phyloP scores from a whole-genome alignment of 139 green algal genomes.

The Volvox africanus region DNA sequence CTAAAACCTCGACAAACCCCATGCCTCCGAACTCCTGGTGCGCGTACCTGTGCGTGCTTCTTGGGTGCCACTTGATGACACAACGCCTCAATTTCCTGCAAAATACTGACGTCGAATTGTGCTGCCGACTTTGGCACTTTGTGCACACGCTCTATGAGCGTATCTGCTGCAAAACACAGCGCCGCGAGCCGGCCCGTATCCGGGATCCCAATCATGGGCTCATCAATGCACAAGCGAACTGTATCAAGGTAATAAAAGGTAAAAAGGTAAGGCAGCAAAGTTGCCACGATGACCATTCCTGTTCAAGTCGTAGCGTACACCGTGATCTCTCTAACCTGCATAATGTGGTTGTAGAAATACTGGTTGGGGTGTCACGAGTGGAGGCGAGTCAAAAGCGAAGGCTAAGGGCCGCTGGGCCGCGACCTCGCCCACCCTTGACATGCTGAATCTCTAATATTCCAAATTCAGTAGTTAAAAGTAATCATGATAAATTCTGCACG shows the following conservation, averaged over 20 bases:
- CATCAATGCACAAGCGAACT: conserved; percentile 62
- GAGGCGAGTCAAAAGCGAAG: conserved; percentile 42
- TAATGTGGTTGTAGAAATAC: conserved; percentile 39
- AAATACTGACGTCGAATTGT: conserved; percentile 44
- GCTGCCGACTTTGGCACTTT: conserved; percentile 49
- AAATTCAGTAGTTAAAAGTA: too few species aligned
- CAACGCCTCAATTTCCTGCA: conserved; percentile 56
- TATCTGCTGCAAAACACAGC: conserved; percentile 58
- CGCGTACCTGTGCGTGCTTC: conserved; percentile 35
- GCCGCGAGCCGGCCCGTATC: conserved; percentile 51
- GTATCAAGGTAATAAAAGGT: background rate
- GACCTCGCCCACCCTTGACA: conserved; percentile 8
- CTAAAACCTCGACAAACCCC: too few species aligned
- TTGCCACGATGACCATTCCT: background rate
- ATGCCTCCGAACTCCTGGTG: too few species aligned
- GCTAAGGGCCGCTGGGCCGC: background rate
- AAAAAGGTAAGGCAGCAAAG: background rate
- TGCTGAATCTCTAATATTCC: background rate
- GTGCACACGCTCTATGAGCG: conserved; percentile 59
- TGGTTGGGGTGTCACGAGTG: conserved; percentile 28
- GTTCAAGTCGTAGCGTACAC: too few species aligned
- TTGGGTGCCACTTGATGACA: conserved; percentile 51
- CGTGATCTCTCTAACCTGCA: background rate
- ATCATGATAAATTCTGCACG: too few species aligned
- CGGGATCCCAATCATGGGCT: conserved; percentile 48